phyloP scores from a whole-genome alignment of 2,329 filamentous ascomycete species.

The Aspergillus ruber region DNA sequence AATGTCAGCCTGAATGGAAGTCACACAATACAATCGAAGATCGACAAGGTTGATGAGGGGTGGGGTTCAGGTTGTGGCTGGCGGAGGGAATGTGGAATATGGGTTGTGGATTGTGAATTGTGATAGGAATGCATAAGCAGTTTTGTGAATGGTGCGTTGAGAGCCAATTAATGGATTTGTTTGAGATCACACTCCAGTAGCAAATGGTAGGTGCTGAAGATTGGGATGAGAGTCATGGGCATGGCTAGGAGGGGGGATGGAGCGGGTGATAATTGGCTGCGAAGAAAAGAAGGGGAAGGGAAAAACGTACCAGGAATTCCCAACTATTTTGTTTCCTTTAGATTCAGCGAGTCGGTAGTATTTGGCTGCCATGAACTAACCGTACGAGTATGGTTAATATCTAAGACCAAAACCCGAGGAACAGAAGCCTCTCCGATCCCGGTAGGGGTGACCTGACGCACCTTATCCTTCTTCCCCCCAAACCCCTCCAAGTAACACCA shows the following conservation, averaged over 20 bases:
- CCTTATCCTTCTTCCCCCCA: constrained; percentile 97
- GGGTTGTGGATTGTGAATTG: too few species aligned
- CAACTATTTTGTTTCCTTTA: constrained; percentile 80
- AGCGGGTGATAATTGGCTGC: not conserved
- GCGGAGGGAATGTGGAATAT: not conserved
- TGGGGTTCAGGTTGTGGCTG: constrained; percentile 3
- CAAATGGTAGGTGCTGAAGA: too few species aligned
- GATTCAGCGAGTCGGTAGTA: constrained; percentile 90
- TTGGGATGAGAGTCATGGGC: too few species aligned
- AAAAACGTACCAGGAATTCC: constrained; percentile 81
- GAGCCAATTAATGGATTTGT: too few species aligned
- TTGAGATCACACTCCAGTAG: too few species aligned
- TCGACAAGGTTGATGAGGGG: not conserved
- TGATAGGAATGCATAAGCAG: too few species aligned
- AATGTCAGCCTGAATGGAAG: constrained; percentile 15
- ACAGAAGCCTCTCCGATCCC: not conserved
- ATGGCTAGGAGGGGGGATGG: not conserved
- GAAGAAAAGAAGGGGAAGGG: constrained; percentile 2
- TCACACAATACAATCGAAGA: not conserved
- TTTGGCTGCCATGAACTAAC: constrained; percentile 59
- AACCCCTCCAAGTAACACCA: constrained; percentile 98
- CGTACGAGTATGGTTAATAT: not conserved
- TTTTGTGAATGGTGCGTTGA: too few species aligned
- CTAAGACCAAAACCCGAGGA: not conserved
- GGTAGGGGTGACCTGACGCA: constrained; percentile 47